Base-by-base conservation (phyloP, 495 filamentous ascomycete species). In the Aspergillus biplanus region DNA sequence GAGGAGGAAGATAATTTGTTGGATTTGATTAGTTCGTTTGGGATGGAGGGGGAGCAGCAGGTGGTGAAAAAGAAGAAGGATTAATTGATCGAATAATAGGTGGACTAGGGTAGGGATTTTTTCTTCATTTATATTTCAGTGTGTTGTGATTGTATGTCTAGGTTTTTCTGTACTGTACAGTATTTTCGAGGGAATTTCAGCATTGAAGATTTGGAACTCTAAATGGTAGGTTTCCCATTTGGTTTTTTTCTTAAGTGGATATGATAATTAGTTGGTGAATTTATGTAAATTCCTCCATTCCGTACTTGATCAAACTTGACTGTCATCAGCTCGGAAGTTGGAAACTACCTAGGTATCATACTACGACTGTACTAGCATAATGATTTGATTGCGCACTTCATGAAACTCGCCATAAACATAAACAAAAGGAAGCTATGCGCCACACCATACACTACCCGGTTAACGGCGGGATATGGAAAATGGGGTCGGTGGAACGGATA, bases 11-110 rank as follows among this genome's bases (percentile, higher is more conserved):
- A 90, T 73, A 86, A 84, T 62, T 64, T 92, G 68, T 76, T 86
- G 71, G 89, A 92, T 79, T 74, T 93, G 76, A 90, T 93, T 66
- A 85, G 85, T 69, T 81, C 81, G 21, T 92, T 86, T 72, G 82
- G 83, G 8, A 73, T 78, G 63, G 73, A 78, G 48, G 71, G 78
- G 65, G 69, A 76, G 56, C 62, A 66, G 42, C 60, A 67, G 39
- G 59, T 52, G 49, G 63, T 58, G 60, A 74, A 75, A 72, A 77
- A 75, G 71, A 75, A 75, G 72, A 69, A 71, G 63, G 64, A 69
- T 58, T 27, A 37, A 21, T 52, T 56, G 21, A 3, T 6, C 44
- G 11, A 34, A 32, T 32, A 2, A 49, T 8, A 32, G 33, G 39
- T 54, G 18, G 12, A 46, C n/a, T 37, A 48, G 8, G 13, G 37